Evolutionary conservation across 805 yeast species (phyloP).

Genomic region (Sungouiozyma ichnusensis): DNA sequence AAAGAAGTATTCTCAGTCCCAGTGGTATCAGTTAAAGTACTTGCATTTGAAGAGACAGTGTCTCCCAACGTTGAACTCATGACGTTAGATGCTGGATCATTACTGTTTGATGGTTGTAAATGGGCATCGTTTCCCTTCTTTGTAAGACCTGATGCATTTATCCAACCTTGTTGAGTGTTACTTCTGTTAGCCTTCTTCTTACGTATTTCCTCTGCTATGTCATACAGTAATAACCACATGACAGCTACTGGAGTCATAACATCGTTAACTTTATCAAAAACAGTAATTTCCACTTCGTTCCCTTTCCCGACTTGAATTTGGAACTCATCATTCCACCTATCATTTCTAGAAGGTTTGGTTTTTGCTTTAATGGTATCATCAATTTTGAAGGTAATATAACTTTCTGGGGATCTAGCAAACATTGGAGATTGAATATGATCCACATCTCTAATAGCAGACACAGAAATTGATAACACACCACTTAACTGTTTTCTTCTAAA

Average conservation of each 20-base stretch:
- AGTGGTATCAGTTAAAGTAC: not conserved
- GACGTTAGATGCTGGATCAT: not conserved
- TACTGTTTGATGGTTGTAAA: not conserved
- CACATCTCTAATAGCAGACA: conserved; percentile 74
- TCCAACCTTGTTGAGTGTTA: conserved; percentile 72
- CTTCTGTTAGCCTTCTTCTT: conserved; percentile 75
- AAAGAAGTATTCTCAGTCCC: conserved; percentile 13
- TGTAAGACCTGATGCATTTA: conserved; percentile 50
- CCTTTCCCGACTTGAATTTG: conserved; percentile 78
- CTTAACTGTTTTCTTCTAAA: conserved; percentile 75
- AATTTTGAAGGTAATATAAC: conserved; percentile 64
- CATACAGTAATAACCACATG: conserved; percentile 83
- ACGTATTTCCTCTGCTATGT: conserved; percentile 89
- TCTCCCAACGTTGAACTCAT: not conserved
- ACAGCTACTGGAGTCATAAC: conserved; percentile 78
- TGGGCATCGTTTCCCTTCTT: not conserved
- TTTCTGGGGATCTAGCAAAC: conserved; percentile 69
- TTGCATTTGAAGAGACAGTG: conserved; percentile 1
- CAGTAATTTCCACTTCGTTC: conserved; percentile 80
- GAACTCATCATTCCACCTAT: conserved; percentile 75
- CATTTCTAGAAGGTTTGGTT: conserved; percentile 65
- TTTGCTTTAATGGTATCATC: conserved; percentile 80
- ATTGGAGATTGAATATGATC: conserved; percentile 86
- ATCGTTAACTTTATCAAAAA: conserved; percentile 67
- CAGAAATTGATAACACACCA: conserved; percentile 66